Conservation (phyloP, 179 eudicot species). For the Corrigiola litoralis region DNA sequence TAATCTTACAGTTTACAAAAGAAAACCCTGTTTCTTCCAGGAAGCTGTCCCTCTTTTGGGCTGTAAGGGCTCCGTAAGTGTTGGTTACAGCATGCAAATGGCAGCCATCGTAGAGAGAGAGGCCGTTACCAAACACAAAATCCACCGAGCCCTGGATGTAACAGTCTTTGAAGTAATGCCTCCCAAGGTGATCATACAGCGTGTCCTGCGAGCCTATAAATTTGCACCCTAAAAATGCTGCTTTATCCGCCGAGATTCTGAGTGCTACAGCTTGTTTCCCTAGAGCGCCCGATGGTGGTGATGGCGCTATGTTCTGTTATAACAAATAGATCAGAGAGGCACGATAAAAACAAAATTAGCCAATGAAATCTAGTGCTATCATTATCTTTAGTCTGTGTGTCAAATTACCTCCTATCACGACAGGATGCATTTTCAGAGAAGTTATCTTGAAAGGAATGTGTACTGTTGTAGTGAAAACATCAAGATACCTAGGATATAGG, state of each 20-base stretch:
- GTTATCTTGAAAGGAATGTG: no score
- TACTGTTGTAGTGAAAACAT: no score
- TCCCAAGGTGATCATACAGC: constrained; percentile 70
- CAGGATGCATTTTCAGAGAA: no score
- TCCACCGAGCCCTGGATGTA: constrained; percentile 85
- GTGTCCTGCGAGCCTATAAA: constrained; percentile 84
- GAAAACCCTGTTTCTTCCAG: constrained; percentile 83
- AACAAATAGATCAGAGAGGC: not conserved
- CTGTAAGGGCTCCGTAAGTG: constrained; percentile 68
- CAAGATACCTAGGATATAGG: no score
- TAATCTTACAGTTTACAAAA: constrained; percentile 61
- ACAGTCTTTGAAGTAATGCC: constrained; percentile 78
- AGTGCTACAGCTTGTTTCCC: constrained; percentile 90
- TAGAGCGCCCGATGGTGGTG: constrained; percentile 62
- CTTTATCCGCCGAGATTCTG: constrained; percentile 76
- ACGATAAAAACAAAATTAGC: no score
- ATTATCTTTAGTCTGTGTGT: no score
- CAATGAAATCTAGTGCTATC: no score
- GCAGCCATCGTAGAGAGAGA: constrained; percentile 61
- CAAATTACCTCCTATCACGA: no score
- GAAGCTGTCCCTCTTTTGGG: constrained; percentile 75
- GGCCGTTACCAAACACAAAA: constrained; percentile 80
- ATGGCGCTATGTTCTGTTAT: constrained; percentile 63
- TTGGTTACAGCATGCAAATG: constrained; percentile 63
- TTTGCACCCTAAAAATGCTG: constrained; percentile 68